phyloP scores from a whole-genome alignment of 1,139 yeast species.

The Saccharomycopsis crataegensis region DNA sequence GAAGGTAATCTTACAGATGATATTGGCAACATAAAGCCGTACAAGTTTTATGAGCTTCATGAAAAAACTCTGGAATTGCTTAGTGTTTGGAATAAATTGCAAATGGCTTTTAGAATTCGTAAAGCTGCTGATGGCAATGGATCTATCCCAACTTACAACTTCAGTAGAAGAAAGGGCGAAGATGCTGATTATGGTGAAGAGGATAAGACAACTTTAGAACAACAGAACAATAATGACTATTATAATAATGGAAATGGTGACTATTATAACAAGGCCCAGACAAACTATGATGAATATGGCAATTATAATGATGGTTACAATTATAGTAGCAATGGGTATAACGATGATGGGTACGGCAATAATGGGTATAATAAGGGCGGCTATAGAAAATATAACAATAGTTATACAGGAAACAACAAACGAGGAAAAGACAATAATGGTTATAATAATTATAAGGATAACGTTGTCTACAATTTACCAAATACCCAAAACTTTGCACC shows the following conservation, averaged over 20 bases:
- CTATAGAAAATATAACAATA: not conserved
- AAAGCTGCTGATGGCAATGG: constrained; percentile 28
- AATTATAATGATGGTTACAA: not conserved
- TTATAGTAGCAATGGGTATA: not conserved
- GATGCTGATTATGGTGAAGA: not conserved
- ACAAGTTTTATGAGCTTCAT: constrained; percentile 24
- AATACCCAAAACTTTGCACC: too few species aligned
- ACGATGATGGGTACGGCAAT: not conserved
- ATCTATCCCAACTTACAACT: not conserved
- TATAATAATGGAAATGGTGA: too few species aligned
- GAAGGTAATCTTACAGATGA: not conserved
- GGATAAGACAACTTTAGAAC: not conserved
- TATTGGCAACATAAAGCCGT: constrained; percentile 8
- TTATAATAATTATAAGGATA: constrained; percentile 5
- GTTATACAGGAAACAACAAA: not conserved
- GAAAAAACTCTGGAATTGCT: constrained; percentile 40
- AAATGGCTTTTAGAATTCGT: constrained; percentile 82
- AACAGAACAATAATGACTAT: not conserved
- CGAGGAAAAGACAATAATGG: not conserved
- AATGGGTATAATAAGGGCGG: not conserved
- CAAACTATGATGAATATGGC: not conserved
- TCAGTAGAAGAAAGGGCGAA: constrained; percentile 8
- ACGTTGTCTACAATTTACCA: too few species aligned
- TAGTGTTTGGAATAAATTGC: constrained; percentile 64
- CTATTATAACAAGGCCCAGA: not conserved